Conservation (phyloP, 2,329 filamentous ascomycete genomes). For the Cercospora sp. region DNA sequence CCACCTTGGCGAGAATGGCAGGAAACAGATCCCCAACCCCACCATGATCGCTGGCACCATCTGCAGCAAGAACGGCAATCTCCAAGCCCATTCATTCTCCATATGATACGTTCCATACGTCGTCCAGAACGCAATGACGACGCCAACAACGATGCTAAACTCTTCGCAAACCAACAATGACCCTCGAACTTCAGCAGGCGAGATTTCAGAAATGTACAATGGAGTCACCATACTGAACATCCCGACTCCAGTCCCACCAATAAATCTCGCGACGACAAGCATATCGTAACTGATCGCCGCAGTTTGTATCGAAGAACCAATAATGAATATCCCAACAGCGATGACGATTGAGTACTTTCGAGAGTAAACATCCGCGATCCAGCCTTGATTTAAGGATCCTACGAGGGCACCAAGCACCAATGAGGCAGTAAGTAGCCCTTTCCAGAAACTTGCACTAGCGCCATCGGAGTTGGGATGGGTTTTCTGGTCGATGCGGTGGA, state of each 20-base stretch:
- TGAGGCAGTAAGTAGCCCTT: slow-evolving; percentile 55
- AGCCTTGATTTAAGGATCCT: slow-evolving; percentile 37
- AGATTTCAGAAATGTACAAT: slow-evolving; percentile 80
- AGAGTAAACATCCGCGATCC: slow-evolving; percentile 46
- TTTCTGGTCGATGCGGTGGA: slow-evolving; percentile 38
- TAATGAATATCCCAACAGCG: slow-evolving; percentile 45
- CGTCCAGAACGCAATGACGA: slow-evolving; percentile 57
- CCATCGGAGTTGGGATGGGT: not conserved
- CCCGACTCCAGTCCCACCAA: slow-evolving; percentile 39
- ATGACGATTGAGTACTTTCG: slow-evolving; percentile 48
- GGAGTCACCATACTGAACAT: slow-evolving; percentile 40
- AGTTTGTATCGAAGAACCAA: slow-evolving; percentile 49
- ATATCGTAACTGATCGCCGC: slow-evolving; percentile 35
- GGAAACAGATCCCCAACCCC: slow-evolving; percentile 37
- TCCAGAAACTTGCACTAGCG: slow-evolving; percentile 62
- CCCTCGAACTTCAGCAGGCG: slow-evolving; percentile 57
- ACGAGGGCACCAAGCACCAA: slow-evolving; percentile 46
- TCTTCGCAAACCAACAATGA: slow-evolving; percentile 52
- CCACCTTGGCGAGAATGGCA: slow-evolving; percentile 42
- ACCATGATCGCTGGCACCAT: slow-evolving; percentile 41
- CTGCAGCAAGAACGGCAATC: slow-evolving; percentile 52
- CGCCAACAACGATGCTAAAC: slow-evolving; percentile 51
- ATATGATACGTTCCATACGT: slow-evolving; percentile 57
- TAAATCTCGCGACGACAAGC: slow-evolving; percentile 37
- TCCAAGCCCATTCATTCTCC: slow-evolving; percentile 49